Percentiles rank a stretch among this genome's conserved stretches.
phyloP scores from a whole-genome alignment of 768 basidiomycete genomes.

The Coprinopsis sp. region DNA sequence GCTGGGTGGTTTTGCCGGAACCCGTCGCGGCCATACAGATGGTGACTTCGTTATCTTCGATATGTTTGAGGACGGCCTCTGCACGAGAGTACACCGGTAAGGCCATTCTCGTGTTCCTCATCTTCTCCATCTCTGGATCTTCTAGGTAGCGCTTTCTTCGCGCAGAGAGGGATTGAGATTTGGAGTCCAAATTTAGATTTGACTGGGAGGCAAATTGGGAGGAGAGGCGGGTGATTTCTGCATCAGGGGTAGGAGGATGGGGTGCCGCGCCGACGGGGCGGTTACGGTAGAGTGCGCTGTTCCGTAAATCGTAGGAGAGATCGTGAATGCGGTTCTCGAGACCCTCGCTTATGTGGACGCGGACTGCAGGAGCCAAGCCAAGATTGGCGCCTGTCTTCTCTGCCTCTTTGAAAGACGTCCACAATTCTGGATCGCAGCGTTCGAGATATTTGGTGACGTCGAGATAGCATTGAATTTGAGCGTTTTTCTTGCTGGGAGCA shows the following conservation, averaged over 20 bases:
- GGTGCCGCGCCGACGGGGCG: slow-evolving; percentile 33
- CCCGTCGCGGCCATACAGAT: slow-evolving; percentile 89
- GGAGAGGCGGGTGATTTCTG: background rate
- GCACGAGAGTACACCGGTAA: slow-evolving; percentile 76
- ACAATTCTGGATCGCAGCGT: slow-evolving; percentile 74
- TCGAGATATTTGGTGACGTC: slow-evolving; percentile 88
- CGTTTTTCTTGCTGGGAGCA: slow-evolving; percentile 63
- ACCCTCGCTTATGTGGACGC: slow-evolving; percentile 56
- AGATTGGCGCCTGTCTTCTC: slow-evolving; percentile 63
- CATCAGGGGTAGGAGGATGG: background rate
- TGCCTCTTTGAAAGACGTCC: slow-evolving; percentile 64
- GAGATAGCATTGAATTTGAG: slow-evolving; percentile 70
- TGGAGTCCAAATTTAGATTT: slow-evolving; percentile 28
- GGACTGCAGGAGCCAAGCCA: slow-evolving; percentile 65
- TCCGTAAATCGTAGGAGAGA: slow-evolving; percentile 61
- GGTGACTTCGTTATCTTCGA: slow-evolving; percentile 76
- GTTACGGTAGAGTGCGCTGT: slow-evolving; percentile 61
- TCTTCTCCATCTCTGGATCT: slow-evolving; percentile 55
- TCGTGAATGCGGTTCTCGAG: slow-evolving; percentile 71
- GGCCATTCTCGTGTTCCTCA: slow-evolving; percentile 60
- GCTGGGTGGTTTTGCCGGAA: slow-evolving; percentile 92
- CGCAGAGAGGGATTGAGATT: slow-evolving; percentile 53
- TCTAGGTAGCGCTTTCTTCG: slow-evolving; percentile 54
- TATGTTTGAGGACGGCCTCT: slow-evolving; percentile 60
- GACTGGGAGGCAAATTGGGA: slow-evolving; percentile 4